phyloP scores from a whole-genome alignment of 2,329 filamentous ascomycete species.

The Sarocladium kiliense region DNA sequence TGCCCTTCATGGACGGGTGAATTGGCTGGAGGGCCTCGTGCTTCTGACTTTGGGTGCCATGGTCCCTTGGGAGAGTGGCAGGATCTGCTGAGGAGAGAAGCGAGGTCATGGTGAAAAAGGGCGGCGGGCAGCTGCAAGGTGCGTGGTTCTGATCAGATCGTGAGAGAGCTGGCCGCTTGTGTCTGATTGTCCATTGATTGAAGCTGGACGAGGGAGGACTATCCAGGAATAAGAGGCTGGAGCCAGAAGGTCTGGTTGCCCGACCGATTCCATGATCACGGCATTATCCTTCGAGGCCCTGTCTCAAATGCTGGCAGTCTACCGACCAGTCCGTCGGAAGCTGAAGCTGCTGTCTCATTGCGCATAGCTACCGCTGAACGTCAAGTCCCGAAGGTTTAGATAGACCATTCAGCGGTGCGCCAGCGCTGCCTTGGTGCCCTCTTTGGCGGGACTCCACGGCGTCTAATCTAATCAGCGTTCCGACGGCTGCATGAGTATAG shows the following conservation, averaged over 20 bases:
- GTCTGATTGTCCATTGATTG: background rate
- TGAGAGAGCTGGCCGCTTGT: background rate
- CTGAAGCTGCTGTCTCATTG: background rate
- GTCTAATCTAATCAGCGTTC: background rate
- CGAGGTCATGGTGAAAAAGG: background rate
- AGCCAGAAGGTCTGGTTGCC: too few relatives aligned
- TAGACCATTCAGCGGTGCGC: background rate
- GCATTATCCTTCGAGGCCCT: too few relatives aligned
- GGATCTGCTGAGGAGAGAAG: background rate
- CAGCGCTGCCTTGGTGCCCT: too few relatives aligned
- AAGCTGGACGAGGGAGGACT: background rate
- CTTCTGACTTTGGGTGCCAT: constrained; percentile 10
- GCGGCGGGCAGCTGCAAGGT: too few relatives aligned
- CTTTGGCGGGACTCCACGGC: too few relatives aligned
- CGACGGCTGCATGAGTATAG: background rate
- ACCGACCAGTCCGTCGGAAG: too few relatives aligned
- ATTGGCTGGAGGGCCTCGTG: constrained; percentile 43
- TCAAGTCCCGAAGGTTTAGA: too few relatives aligned
- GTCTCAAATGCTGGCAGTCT: too few relatives aligned
- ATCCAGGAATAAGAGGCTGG: background rate
- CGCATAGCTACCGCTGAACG: background rate
- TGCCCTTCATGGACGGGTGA: constrained; percentile 37
- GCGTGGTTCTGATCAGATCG: background rate
- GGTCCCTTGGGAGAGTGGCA: background rate
- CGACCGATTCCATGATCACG: too few relatives aligned